Conservation (phyloP, 495 filamentous ascomycete genomes). For the Penicillium verhagenii region DNA sequence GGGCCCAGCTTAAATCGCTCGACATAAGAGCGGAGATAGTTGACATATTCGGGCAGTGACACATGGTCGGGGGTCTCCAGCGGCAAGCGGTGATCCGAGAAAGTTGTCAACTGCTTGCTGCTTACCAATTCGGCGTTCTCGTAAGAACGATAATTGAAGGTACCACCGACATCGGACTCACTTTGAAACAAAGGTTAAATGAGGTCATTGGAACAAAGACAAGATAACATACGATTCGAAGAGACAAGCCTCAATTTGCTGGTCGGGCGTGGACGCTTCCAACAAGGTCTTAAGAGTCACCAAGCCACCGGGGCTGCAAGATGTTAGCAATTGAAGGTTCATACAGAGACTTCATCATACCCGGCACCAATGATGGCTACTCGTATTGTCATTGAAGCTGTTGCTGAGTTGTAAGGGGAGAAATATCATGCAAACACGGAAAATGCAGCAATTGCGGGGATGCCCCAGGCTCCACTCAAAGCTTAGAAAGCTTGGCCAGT, state of each 20-base stretch:
- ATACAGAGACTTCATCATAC: not conserved
- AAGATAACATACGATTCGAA: slow-evolving; percentile 14
- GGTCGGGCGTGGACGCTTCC: slow-evolving; percentile 12
- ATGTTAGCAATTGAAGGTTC: not conserved
- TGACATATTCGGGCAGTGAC: slow-evolving; percentile 16
- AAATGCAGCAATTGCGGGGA: not conserved
- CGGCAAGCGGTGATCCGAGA: slow-evolving; percentile 20
- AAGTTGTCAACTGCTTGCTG: slow-evolving; percentile 18
- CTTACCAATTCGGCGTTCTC: slow-evolving; percentile 18
- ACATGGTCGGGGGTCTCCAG: slow-evolving; percentile 14
- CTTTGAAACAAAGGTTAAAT: not conserved
- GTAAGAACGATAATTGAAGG: slow-evolving; percentile 19
- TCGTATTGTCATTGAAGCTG: slow-evolving; percentile 9
- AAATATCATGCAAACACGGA: not conserved
- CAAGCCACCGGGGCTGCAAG: slow-evolving; percentile 12
- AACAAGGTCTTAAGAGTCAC: slow-evolving; percentile 18
- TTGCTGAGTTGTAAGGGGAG: not conserved
- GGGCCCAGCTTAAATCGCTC: slow-evolving; percentile 10
- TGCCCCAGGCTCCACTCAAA: not conserved
- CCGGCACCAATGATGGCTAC: slow-evolving; percentile 14
- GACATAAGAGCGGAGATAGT: slow-evolving; percentile 18
- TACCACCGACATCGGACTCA: slow-evolving; percentile 15
- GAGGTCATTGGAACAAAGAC: not conserved
- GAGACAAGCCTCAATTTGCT: slow-evolving; percentile 15
- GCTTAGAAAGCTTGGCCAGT: not conserved